phyloP scores from a whole-genome alignment of 306 rosid species.

The Vigna trinervia region DNA sequence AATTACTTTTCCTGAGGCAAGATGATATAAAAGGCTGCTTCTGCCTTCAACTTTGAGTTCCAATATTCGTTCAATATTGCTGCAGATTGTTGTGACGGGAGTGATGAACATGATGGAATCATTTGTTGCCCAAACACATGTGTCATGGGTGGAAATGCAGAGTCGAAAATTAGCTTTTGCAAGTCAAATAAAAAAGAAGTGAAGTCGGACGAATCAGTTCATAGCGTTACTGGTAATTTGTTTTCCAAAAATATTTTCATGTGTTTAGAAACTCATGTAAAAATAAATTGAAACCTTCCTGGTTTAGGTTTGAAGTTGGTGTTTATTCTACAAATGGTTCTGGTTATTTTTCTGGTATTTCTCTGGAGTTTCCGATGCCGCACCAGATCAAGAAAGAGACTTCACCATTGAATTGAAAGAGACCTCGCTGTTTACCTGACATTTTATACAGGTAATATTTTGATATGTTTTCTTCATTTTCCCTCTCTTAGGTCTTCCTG shows the following conservation, averaged over 20 bases:
- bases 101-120: slow-evolving; percentile 78
- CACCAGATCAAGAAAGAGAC: slow-evolving; percentile 62
- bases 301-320: slow-evolving; percentile 69
- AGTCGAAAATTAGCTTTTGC: slow-evolving; percentile 49
- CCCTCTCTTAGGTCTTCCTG: slow-evolving; percentile 5
- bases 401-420: slow-evolving; percentile 46
- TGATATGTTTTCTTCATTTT: neutral
- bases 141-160: slow-evolving; percentile 78
- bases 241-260: slow-evolving; percentile 2
- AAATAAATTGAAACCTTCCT: slow-evolving; percentile 30
- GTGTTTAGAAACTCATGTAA: slow-evolving; percentile 33
- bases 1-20: neutral
- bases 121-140: slow-evolving; percentile 77
- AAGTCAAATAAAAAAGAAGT: slow-evolving; percentile 46
- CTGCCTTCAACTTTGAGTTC: slow-evolving; percentile 34
- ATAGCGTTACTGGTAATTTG: slow-evolving; percentile 62
- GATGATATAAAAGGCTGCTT: slow-evolving; percentile 21
- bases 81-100: slow-evolving; percentile 94
- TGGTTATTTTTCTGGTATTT: slow-evolving; percentile 50
- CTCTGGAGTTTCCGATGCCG: slow-evolving; percentile 48
- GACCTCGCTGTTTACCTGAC: slow-evolving; percentile 15
- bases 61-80: slow-evolving; percentile 35
- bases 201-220: slow-evolving; percentile 62
- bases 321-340: slow-evolving; percentile 61
- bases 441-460: slow-evolving; percentile 44